phyloP scores from a whole-genome alignment of 805 yeast genomes.

The Metschnikowia borealis region DNA sequence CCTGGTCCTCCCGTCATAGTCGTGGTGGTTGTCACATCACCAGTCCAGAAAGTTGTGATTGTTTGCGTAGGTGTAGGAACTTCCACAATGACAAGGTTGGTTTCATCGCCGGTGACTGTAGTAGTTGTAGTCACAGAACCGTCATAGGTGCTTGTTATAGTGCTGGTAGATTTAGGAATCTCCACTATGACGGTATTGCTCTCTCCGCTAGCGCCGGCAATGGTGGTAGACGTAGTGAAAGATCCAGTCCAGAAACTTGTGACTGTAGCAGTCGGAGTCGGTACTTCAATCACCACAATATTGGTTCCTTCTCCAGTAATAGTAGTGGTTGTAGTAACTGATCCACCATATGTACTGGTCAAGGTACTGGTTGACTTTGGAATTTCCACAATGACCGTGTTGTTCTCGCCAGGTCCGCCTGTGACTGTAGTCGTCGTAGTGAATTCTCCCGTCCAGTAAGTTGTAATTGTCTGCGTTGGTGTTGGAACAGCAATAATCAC shows the following conservation, averaged over 20 bases:
- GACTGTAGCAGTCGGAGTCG: no score
- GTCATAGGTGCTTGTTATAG: slow-evolving; percentile 15
- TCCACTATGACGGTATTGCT: background rate
- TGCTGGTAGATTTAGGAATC: slow-evolving; percentile 7
- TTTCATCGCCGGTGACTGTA: background rate
- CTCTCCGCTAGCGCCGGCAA: background rate
- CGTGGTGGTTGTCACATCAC: slow-evolving; percentile 4
- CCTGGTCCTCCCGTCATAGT: no score
- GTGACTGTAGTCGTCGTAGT: background rate
- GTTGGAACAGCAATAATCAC: background rate
- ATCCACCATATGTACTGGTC: no score
- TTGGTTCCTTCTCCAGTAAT: no score
- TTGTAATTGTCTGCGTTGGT: background rate
- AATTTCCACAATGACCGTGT: no score
- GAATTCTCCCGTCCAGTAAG: background rate
- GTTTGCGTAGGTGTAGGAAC: slow-evolving; percentile 10
- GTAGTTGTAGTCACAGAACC: no score
- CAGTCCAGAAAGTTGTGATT: slow-evolving; percentile 10
- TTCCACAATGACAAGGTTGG: slow-evolving; percentile 7
- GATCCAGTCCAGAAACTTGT: slow-evolving; percentile 8
- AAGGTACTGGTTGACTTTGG: no score
- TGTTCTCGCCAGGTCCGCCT: no score
- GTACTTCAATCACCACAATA: no score
- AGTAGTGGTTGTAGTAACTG: no score
- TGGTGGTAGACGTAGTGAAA: background rate